Evolutionary conservation across 2,329 filamentous ascomycete genomes (phyloP), one percentile per base, ranked within the genome.

Genomic region (Fusarium pininemorale): DNA sequence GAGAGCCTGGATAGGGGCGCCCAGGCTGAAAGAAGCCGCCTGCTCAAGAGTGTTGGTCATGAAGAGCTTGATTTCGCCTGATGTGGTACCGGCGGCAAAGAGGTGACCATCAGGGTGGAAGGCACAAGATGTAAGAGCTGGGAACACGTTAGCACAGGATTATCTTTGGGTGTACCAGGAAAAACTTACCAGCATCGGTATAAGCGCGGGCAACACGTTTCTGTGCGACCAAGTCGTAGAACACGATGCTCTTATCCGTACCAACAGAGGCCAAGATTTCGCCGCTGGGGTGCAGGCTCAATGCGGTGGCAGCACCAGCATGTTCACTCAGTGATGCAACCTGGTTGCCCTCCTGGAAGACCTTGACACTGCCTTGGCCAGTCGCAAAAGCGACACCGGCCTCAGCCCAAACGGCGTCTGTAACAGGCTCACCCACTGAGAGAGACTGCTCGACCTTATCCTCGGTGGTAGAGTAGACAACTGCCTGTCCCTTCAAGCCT

Each of bases 41-140:
- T 91, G 88, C 69, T 92, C 89, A 42, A 95, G 92, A 0, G 90
- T 93, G 82, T 93, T 95, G 75, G 95, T 92, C 83, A 98, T 93
- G 84, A 93, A 98, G 60, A 99, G 89, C 81, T 95, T 94, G 81
- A 99, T 93, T 66, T 94, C 91, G 50, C 94, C 94, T 55, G 92
- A 88, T 15, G 85, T 85, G n/a, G 93, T 93, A 72, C 96, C 96
- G 6, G 92, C 93, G 44, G 94, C 96, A 77, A 98, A 90, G 11
- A 99, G 88, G 80, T 98, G 94, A n/a, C 96, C 96, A 80, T 99
- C 96, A 12, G 97, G 96, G 81, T 99, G 96, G 88, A 99, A 98
- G 39, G 92, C 90, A 73, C 91, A 93, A 57, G 91, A 90, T 3
- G 93, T 93, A 51, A 97, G 86, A 69, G 91, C 94, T 93, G 80